A percentile compares a stretch with the other conserved stretches of the same genome.
phyloP scores from a whole-genome alignment of 202 grass and related monocot species.

The Bolboschoenoplectus hybrid region DNA sequence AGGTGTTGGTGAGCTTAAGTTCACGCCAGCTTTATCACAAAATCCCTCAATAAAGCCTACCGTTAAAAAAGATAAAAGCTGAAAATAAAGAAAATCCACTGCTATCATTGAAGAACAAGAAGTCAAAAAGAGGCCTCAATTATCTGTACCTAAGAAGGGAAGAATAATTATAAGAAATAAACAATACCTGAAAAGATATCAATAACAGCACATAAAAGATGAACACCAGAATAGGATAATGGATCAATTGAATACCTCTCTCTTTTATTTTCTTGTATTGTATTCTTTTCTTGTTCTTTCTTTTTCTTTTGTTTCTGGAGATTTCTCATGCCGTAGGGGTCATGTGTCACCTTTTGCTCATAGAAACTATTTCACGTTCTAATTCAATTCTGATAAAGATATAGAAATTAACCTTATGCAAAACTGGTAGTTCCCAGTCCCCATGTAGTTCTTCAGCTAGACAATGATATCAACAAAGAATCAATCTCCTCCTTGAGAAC shows the following conservation, averaged over 20 bases:
- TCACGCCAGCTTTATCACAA: not conserved
- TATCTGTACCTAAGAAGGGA: not conserved
- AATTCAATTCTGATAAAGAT: not conserved
- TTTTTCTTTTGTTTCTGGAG: not conserved
- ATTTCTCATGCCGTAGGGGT: not conserved
- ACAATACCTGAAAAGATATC: not conserved
- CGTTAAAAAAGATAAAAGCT: not conserved
- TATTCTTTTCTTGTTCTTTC: not conserved
- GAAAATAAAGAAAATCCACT: not conserved
- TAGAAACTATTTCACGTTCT: not conserved
- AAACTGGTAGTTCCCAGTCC: not conserved
- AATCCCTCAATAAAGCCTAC: not conserved
- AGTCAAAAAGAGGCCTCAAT: not conserved
- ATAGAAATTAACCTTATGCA: slow-evolving; percentile 1
- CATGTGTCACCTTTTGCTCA: not conserved
- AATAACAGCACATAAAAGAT: slow-evolving; percentile 15
- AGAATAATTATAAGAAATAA: not conserved
- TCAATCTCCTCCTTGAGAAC: not conserved
- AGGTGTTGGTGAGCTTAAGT: no score
- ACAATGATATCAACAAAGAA: not conserved
- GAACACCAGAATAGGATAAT: not conserved
- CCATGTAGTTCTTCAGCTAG: not conserved
- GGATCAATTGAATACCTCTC: not conserved
- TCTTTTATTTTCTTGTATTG: not conserved
- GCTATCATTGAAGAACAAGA: not conserved